phyloP scores from a whole-genome alignment of 192 early-diverging fungal species.

The Endogone sp. region DNA sequence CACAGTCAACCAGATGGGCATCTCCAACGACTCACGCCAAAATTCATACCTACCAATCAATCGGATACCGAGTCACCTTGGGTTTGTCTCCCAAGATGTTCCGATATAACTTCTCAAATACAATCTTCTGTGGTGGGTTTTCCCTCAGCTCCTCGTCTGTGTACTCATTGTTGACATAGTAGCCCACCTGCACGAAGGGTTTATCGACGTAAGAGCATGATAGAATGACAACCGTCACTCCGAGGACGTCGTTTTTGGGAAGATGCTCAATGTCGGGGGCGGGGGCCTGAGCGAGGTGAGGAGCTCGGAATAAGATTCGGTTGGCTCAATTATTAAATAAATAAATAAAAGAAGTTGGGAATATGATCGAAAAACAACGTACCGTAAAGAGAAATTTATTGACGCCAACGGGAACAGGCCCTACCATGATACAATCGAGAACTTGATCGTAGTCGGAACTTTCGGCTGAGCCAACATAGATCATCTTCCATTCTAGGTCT shows the following conservation, averaged over 20 bases:
- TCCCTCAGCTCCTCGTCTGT: conserved; percentile 73
- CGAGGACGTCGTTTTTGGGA: conserved; percentile 77
- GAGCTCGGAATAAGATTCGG: not conserved
- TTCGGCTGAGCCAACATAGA: conserved; percentile 92
- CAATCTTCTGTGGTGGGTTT: conserved; percentile 68
- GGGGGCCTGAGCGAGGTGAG: conserved; percentile 43
- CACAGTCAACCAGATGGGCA: no score
- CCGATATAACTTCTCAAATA: conserved; percentile 73
- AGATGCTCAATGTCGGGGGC: conserved; percentile 73
- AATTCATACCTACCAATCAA: conserved; percentile 30
- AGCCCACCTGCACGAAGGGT: conserved; percentile 96
- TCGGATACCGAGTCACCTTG: conserved; percentile 68
- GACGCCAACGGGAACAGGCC: conserved; percentile 91
- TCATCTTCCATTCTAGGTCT: conserved; percentile 98
- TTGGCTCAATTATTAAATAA: not conserved
- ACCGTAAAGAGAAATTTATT: conserved; percentile 94
- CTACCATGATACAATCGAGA: conserved; percentile 92
- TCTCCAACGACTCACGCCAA: no score
- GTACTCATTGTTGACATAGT: conserved; percentile 98
- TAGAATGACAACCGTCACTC: conserved; percentile 88
- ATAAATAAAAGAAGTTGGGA: not conserved
- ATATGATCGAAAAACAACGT: conserved; percentile 1
- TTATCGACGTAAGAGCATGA: conserved; percentile 84
- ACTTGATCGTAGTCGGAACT: conserved; percentile 84
- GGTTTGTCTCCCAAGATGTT: conserved; percentile 94